Evolutionary conservation across 176 grass and related monocot species (phyloP).

Genomic region (Thinopyrum elongatum): DNA sequence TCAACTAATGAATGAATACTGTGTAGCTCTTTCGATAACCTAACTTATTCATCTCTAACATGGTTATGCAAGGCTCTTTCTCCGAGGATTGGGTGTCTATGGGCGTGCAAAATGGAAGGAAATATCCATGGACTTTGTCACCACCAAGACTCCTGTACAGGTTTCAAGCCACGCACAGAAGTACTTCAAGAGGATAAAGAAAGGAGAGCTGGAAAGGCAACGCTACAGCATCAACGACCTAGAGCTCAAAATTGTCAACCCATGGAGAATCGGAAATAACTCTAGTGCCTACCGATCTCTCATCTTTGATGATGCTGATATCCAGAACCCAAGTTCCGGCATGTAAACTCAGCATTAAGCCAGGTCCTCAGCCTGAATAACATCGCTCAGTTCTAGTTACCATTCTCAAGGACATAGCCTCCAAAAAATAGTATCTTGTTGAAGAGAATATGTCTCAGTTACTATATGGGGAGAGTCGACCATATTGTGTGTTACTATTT

Average conservation of each 20-base stretch:
- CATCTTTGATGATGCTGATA: neutral
- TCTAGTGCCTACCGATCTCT: neutral
- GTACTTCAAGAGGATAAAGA: neutral
- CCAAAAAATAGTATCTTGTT: neutral
- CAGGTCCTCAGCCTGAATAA: neutral
- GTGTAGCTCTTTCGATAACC: neutral
- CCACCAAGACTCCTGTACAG: neutral
- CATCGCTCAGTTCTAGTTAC: neutral
- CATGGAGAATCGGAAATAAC: neutral
- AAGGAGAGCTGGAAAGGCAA: rapidly evolving
- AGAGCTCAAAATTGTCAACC: neutral
- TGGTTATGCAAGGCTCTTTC: neutral
- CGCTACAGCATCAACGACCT: neutral
- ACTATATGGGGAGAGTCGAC: neutral
- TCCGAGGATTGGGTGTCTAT: neutral
- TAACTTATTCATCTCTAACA: neutral
- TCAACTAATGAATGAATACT: neutral
- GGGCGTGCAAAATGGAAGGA: slow-evolving; percentile 11
- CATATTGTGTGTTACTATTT: neutral
- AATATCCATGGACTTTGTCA: neutral
- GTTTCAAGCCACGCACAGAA: slow-evolving; percentile 22
- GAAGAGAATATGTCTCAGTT: neutral
- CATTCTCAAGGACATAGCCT: neutral
- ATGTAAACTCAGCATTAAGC: neutral
- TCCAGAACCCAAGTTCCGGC: neutral